Evolutionary conservation across 2,329 filamentous ascomycete species (phyloP).

Genomic region (Cercospora beticola): DNA sequence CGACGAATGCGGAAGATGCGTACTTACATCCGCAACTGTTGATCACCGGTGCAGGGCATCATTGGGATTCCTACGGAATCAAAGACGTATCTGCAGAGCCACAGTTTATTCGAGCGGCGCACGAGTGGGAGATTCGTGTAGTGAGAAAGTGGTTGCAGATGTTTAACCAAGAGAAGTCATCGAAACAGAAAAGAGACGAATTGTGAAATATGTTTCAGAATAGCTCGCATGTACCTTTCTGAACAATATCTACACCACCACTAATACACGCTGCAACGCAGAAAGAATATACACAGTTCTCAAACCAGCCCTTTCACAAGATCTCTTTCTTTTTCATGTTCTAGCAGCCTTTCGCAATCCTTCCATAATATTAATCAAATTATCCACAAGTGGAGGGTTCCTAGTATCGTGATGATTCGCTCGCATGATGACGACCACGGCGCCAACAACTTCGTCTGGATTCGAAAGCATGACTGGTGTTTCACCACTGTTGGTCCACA

Average conservation of each 20-base stretch:
- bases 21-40: conserved; percentile 52
- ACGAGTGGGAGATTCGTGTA: conserved; percentile 59
- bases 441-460: conserved; percentile 59
- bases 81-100: conserved; percentile 59
- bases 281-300: not conserved
- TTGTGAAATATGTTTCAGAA: not conserved
- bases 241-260: not conserved
- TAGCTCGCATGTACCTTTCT: not conserved
- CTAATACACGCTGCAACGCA: not conserved
- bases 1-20: conserved; percentile 27
- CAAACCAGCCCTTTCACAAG: not conserved
- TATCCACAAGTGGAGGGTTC: conserved; percentile 64
- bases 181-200: not conserved
- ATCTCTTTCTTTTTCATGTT: conserved; percentile 23
- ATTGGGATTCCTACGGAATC: conserved; percentile 43
- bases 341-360: conserved; percentile 48
- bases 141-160: conserved; percentile 63
- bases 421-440: conserved; percentile 58
- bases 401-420: conserved; percentile 49
- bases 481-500: conserved; percentile 27
- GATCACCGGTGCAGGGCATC: conserved; percentile 54
- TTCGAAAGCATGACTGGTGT: conserved; percentile 49
- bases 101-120: conserved; percentile 59
- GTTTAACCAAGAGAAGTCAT: conserved; percentile 14
- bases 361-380: conserved; percentile 63